These are phyloP conservation scores for Neoboletus brunneissimus DNA, from an alignment of 768 basidiomycete genomes.

Conservation along the genomic window DNA sequence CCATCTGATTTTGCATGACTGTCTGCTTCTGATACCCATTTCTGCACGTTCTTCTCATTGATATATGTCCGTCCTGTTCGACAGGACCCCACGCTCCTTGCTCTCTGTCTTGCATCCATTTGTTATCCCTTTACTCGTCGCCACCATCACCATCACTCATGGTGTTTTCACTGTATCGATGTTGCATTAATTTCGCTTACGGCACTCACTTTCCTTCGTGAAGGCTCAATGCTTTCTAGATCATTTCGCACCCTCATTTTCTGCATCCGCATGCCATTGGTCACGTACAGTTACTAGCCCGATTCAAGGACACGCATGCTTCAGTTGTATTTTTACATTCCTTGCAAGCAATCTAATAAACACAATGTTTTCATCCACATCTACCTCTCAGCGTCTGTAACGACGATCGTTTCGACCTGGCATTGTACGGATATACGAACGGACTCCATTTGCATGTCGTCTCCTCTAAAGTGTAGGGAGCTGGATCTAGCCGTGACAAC, in stretches of 20 bases:
- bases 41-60: not conserved
- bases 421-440: constrained; percentile 8
- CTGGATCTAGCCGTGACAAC: constrained; percentile 7
- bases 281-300: constrained; percentile 4
- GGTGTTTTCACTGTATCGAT: constrained; percentile 6
- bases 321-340: constrained; percentile 21
- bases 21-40: not conserved
- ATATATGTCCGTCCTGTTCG: constrained; percentile 6
- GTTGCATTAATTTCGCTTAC: constrained; percentile 13
- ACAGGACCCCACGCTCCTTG: constrained; percentile 21
- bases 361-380: not conserved
- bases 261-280: constrained; percentile 10
- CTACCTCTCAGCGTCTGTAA: constrained; percentile 4
- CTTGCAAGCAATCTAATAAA: constrained; percentile 6
- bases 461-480: constrained; percentile 17
- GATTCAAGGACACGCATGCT: not conserved
- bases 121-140: constrained; percentile 1
- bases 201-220: constrained; percentile 9
- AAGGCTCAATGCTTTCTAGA: constrained; percentile 1
- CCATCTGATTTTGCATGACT: not conserved
- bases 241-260: constrained; percentile 8
- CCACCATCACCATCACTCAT: not conserved
- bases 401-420: constrained; percentile 19
- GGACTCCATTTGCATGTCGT: constrained; percentile 1
- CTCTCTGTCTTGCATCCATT: not conserved